Base-by-base conservation (phyloP, 176 grass and related monocot species). In the Olyra latifolia region DNA sequence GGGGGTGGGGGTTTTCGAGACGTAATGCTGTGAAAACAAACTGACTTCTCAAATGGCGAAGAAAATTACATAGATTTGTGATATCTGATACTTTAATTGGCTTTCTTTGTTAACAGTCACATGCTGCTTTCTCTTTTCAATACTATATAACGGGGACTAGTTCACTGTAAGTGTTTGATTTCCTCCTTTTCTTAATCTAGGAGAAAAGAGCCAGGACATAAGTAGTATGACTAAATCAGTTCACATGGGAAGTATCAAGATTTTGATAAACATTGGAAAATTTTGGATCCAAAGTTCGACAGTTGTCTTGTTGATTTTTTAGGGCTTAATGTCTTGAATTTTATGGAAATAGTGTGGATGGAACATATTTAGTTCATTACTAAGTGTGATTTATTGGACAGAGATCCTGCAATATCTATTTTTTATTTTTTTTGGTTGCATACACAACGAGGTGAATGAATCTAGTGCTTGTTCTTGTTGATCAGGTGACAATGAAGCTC, bases 401-500 rank as follows among this genome's bases (percentile, higher is more conserved):
- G 65, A 4, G 48, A 63, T 62, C 63, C 40, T 43, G 62, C 45
- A 54, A 25, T 46, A 45, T 19, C 8, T 56, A 56, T 35, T 44
- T 55, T 13, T 45, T 68, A 56, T n/a, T n/a, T n/a, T n/a, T n/a
- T n/a, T n/a, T 69, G 32, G 48, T 40, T 79, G 29, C 46, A 79
- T 64, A 46, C 20, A 64, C 14, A 7, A 12, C 17, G n/a, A 46
- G 8, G 19, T 76, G 61, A 50, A 32, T 87, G 44, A 83, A 66
- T 57, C 30, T 54, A 11, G 9, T 27, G 60, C 0, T 7, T 83
- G 7, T 63, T 58, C 13, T 83, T 79, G 52, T 55, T 80, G 46
- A 86, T 75, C 77, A 93, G 88, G 74, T 79, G 87, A 89, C 25
- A 93, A 88, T 32, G 93, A 95, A 78, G 84, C 74, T 55, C 81